phyloP scores from a whole-genome alignment of 2,329 filamentous ascomycete genomes.

The Penicillium occitanis region DNA sequence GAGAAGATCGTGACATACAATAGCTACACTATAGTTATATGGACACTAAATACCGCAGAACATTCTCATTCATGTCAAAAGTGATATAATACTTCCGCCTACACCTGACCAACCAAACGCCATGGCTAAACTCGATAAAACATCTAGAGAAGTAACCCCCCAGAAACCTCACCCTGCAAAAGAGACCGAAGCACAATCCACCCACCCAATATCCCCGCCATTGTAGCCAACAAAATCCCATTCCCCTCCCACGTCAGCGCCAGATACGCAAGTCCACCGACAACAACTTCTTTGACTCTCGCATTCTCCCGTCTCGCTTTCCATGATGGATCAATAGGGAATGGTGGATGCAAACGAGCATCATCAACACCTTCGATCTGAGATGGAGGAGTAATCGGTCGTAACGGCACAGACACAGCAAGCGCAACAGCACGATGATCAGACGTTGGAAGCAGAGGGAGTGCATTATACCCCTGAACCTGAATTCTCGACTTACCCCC shows the following conservation, averaged over 20 bases:
- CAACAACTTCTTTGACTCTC: conserved; percentile 58
- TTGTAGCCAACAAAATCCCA: conserved; percentile 40
- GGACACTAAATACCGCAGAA: neutral
- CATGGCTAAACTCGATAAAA: neutral
- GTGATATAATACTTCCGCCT: neutral
- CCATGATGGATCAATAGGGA: conserved; percentile 59
- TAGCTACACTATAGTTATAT: neutral
- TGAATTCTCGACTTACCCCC: conserved; percentile 43
- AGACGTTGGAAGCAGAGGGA: conserved; percentile 77
- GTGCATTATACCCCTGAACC: conserved; percentile 65
- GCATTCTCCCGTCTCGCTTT: conserved; percentile 54
- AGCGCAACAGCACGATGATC: conserved; percentile 86
- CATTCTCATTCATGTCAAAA: neutral
- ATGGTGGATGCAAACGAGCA: conserved; percentile 53
- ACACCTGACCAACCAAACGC: neutral
- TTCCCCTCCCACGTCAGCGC: conserved; percentile 50
- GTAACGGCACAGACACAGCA: conserved; percentile 64
- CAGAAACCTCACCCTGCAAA: conserved; percentile 13
- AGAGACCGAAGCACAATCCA: conserved; percentile 44
- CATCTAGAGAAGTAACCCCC: neutral
- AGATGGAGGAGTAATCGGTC: conserved; percentile 37
- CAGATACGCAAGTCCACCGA: conserved; percentile 60
- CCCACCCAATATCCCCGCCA: conserved; percentile 40
- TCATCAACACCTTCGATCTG: conserved; percentile 30
- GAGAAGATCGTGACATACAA: neutral